A percentile compares a stretch with the other conserved stretches of the same genome.
Evolutionary conservation across 495 filamentous ascomycete species (phyloP).

Genomic region (Rusavskia elegans): DNA sequence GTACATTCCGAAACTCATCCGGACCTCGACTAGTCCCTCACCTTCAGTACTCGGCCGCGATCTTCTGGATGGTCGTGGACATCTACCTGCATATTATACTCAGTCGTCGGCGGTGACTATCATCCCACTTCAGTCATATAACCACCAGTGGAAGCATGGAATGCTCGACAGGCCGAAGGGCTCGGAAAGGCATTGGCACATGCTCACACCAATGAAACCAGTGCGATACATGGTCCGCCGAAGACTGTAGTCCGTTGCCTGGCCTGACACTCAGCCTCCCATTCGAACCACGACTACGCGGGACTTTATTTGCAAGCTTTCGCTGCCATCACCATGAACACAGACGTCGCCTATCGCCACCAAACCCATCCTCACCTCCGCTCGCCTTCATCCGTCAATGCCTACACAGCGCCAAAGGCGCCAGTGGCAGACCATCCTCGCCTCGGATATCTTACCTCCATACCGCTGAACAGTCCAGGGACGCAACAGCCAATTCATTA

Average conservation of each 20-base stretch:
- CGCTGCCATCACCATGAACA: slow-evolving; percentile 5
- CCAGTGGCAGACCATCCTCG: neutral
- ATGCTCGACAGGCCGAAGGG: neutral
- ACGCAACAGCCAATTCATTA: neutral
- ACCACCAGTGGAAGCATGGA: neutral
- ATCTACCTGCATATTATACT: too few species aligned
- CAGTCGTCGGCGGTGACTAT: neutral
- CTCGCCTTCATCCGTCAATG: neutral
- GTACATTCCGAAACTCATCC: too few species aligned
- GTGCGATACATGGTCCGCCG: neutral
- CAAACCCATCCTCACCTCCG: slow-evolving; percentile 6
- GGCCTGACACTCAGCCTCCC: neutral
- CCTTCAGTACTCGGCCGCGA: too few species aligned
- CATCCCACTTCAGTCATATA: neutral
- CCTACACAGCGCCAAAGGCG: neutral
- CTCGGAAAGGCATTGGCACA: neutral
- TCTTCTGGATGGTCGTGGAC: too few species aligned
- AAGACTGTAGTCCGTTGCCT: neutral
- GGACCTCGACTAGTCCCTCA: too few species aligned
- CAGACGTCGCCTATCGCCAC: slow-evolving; percentile 8
- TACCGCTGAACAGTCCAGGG: neutral
- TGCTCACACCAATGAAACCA: neutral
- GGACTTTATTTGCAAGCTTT: neutral
- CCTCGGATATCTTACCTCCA: neutral
- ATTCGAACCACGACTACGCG: neutral